Percentiles rank a stretch among this genome's conserved stretches.
These are phyloP conservation scores for Casuarina glauca DNA, from an alignment of 306 rosid genomes.

Conservation along the genomic window DNA sequence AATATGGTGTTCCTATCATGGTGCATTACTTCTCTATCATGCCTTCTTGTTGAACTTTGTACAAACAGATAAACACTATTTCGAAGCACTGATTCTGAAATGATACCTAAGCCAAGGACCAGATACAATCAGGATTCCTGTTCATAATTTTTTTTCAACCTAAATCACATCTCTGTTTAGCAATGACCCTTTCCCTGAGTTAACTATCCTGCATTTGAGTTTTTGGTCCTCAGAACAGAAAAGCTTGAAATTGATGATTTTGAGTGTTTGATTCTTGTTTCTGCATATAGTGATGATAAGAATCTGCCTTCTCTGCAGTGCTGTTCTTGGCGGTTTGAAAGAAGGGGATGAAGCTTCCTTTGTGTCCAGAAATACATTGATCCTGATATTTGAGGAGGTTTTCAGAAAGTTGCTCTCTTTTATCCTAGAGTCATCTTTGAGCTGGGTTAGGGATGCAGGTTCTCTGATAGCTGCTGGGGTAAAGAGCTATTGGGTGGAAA, in stretches of 20 bases:
- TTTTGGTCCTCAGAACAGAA: conserved; percentile 16
- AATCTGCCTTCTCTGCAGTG: conserved; percentile 51
- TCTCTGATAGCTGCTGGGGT: conserved; percentile 45
- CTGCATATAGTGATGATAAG: conserved; percentile 9
- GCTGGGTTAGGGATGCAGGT: conserved; percentile 66
- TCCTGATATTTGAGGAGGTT: conserved; percentile 61
- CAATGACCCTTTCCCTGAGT: background rate
- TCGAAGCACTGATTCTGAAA: background rate
- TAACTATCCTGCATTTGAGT: conserved; percentile 12
- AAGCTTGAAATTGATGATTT: conserved; percentile 14
- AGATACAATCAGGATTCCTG: background rate
- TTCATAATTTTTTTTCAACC: background rate
- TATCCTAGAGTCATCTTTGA: conserved; percentile 58
- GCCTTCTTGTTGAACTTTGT: background rate
- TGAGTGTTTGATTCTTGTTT: conserved; percentile 23
- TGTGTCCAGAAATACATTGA: conserved; percentile 61
- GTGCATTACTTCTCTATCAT: background rate
- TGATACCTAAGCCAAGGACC: background rate
- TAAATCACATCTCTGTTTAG: background rate
- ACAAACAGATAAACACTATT: background rate
- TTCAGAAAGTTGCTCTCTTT: conserved; percentile 65
- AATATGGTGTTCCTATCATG: background rate
- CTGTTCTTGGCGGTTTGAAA: conserved; percentile 77
- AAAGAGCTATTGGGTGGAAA: conserved; percentile 33
- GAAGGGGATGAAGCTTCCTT: conserved; percentile 53